phyloP scores from a whole-genome alignment of 2,329 filamentous ascomycete genomes.

The Berkeleyomyces rouxiae region DNA sequence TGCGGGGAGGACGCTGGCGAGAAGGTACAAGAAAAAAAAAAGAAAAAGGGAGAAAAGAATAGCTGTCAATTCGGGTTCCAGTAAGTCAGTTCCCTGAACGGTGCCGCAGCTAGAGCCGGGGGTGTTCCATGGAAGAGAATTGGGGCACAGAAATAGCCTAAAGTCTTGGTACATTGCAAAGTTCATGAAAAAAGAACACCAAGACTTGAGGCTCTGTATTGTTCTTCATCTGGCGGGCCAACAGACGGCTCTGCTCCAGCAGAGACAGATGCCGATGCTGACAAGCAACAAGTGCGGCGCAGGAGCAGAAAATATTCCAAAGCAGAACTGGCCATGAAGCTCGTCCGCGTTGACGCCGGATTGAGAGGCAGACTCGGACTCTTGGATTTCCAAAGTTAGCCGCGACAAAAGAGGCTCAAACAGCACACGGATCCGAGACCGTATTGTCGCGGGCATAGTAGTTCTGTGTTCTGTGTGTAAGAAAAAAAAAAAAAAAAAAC shows the following conservation, averaged over 20 bases:
- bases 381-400: not conserved
- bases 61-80: not conserved
- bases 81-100: no score
- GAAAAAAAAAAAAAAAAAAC: not conserved
- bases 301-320: not conserved
- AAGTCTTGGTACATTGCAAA: not conserved
- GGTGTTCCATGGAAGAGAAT: not conserved
- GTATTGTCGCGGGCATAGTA: not conserved
- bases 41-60: not conserved
- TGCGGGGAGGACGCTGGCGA: not conserved
- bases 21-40: not conserved
- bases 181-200: not conserved
- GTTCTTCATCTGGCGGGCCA: not conserved
- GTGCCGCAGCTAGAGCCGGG: not conserved
- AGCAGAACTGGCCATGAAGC: not conserved
- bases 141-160: not conserved
- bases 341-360: no score
- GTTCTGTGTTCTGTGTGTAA: not conserved
- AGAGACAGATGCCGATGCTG: no score
- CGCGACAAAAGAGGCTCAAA: not conserved
- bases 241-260: no score
- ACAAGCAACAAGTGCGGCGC: no score
- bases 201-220: slow-evolving; percentile 1
- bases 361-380: not conserved
- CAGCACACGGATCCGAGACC: not conserved